Evolutionary conservation across 352 stramenopile species (phyloP).

Genomic region (Phytophthora colocasiae): DNA sequence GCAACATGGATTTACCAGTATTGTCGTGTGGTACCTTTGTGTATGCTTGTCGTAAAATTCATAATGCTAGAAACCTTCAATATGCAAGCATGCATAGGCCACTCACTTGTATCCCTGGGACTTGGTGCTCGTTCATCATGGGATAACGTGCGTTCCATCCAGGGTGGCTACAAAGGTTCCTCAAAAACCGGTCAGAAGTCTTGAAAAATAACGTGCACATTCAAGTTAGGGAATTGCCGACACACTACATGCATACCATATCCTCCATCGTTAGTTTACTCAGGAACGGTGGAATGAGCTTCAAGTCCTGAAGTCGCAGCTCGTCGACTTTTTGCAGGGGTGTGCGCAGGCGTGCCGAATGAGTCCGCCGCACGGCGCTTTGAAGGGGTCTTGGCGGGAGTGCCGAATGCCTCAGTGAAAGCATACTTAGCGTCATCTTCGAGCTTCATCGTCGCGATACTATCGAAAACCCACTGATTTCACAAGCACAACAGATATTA

Average conservation of each 20-base stretch:
- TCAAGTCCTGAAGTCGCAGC: constrained; percentile 34
- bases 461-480: constrained; percentile 79
- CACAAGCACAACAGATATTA: constrained; percentile 7
- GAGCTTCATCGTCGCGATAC: constrained; percentile 72
- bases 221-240: constrained; percentile 23
- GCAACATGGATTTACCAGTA: constrained; percentile 26
- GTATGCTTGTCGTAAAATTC: constrained; percentile 37
- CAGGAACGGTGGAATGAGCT: constrained; percentile 33
- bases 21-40: constrained; percentile 32
- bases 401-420: constrained; percentile 13
- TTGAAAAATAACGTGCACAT: constrained; percentile 25
- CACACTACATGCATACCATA: constrained; percentile 16
- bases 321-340: constrained; percentile 19
- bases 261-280: constrained; percentile 30
- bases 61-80: constrained; percentile 35
- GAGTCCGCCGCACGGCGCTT: constrained; percentile 12
- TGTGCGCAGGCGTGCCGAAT: constrained; percentile 17
- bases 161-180: constrained; percentile 14
- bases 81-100: background rate
- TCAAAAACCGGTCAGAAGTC: constrained; percentile 18
- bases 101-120: no score
- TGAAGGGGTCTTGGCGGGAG: constrained; percentile 16
- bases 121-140: background rate
- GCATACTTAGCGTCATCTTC: constrained; percentile 52
- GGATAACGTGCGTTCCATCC: background rate